Percentiles rank a stretch among this genome's conserved stretches.
Conservation (phyloP, 768 basidiomycete species). For the Boletus rufocinnamomeus region DNA sequence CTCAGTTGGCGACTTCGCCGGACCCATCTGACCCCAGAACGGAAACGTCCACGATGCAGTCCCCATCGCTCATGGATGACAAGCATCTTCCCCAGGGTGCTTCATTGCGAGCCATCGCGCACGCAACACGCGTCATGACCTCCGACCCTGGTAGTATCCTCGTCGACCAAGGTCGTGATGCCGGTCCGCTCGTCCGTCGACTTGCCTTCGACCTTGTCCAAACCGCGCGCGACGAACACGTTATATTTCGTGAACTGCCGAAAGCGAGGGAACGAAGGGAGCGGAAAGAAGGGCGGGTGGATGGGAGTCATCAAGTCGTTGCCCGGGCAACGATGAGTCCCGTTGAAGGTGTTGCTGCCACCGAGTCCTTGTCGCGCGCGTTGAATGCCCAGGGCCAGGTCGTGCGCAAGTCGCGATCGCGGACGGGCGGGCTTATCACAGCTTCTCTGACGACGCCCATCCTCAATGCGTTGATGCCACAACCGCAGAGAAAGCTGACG, state of each 20-base stretch:
- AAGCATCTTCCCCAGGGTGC: conserved; percentile 54
- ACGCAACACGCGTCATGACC: conserved; percentile 88
- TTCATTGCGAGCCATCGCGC: conserved; percentile 72
- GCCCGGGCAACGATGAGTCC: conserved; percentile 48
- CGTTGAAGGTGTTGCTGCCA: conserved; percentile 43
- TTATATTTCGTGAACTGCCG: conserved; percentile 41
- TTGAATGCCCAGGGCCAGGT: conserved; percentile 40
- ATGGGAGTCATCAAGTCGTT: conserved; percentile 34
- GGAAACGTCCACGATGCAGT: conserved; percentile 32
- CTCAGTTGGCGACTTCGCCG: conserved; percentile 30
- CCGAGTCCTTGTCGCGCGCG: conserved; percentile 48
- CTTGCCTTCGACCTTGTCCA: conserved; percentile 70
- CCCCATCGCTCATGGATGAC: conserved; percentile 30
- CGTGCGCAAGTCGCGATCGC: conserved; percentile 38
- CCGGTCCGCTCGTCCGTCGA: conserved; percentile 55
- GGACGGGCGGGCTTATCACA: conserved; percentile 38
- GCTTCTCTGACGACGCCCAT: conserved; percentile 55
- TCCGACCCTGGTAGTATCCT: conserved; percentile 74
- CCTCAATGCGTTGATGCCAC: conserved; percentile 59
- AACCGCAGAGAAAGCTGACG: conserved; percentile 48
- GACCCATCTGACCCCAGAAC: conserved; percentile 26
- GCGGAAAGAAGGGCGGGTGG: conserved; percentile 28
- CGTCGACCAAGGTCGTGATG: conserved; percentile 66
- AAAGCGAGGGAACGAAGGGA: conserved; percentile 53
- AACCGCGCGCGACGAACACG: conserved; percentile 63